Base-by-base conservation (phyloP, 305 asterid genomes). In the Withania somnifera region DNA sequence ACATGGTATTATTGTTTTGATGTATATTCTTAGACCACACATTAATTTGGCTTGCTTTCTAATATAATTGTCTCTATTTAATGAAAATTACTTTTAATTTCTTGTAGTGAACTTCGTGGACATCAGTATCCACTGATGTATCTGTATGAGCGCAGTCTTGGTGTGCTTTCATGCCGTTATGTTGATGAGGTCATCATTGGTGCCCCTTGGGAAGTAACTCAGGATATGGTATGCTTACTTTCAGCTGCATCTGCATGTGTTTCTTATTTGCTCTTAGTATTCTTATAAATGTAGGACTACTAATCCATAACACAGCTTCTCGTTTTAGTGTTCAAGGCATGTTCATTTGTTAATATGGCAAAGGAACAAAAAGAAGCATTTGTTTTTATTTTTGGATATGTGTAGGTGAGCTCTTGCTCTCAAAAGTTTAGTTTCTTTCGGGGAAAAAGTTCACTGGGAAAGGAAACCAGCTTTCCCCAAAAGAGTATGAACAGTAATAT, bases 181-280 rank as follows among this genome's bases (percentile, higher is more conserved):
- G 99, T 95, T 84, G 98, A 95, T 82, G 99, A 95, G 86, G 97
- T 95, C 88, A 92, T 95, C 52, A 93, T 95, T 28, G 99, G 99
- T 10, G 97, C 97, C 60, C 99, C 99, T 78, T 91, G 91, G 97
- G 93, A 89, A 89, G 92, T 95, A 81, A 88, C 95, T 14, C 86
- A 89, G 84, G 99, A 95, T 69, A 84, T 94, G 99, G 99, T 95
- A 86, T 77, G 88, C 34, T 56, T 63, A 38, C 6, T 30, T 56
- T 2, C 75, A 38, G 71, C 45, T 79, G 20, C 36, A 57, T 60
- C 73, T 61, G 66, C 5, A 17, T 47, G 60, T 71, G 22, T 71
- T 1, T 22, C 57, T 24, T 15, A 42, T 22, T 73, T 73, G 42
- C 28, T 26, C 77, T 40, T 40, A 20, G 6, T 69, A 71, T 19